Conservation (phyloP, 345 rosid species). For the Physaria fendleri region DNA sequence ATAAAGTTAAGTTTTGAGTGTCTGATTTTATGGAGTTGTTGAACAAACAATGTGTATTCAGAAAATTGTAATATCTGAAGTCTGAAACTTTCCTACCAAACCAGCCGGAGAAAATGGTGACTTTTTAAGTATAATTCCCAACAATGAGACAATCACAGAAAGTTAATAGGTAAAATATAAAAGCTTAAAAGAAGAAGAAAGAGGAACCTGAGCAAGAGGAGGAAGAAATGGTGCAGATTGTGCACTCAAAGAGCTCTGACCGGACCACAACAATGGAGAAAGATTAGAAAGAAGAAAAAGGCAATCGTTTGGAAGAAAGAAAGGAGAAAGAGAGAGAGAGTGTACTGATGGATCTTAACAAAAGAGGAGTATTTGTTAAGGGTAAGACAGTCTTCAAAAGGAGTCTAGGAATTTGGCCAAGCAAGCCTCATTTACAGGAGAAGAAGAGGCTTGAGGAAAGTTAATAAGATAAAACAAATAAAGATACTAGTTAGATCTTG, state of each 20-base stretch:
- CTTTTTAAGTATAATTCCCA: constrained; percentile 4
- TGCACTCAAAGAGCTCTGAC: not conserved
- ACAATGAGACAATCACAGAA: not conserved
- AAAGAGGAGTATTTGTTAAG: constrained; percentile 24
- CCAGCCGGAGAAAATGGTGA: constrained; percentile 19
- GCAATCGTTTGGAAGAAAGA: constrained; percentile 11
- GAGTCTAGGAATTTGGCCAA: constrained; percentile 2
- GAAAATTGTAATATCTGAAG: constrained; percentile 1
- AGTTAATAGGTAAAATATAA: too few relatives aligned
- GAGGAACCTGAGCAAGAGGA: constrained; percentile 11
- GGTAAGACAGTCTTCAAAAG: constrained; percentile 19
- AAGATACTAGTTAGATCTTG: constrained; percentile 14
- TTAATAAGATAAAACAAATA: constrained; percentile 1
- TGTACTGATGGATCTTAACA: constrained; percentile 10
- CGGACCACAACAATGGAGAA: not conserved
- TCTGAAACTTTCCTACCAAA: constrained; percentile 23
- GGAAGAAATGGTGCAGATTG: not conserved
- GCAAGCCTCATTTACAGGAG: not conserved
- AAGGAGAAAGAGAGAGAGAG: constrained; percentile 11
- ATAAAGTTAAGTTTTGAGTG: constrained; percentile 20
- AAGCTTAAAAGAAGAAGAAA: not conserved
- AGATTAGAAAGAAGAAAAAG: constrained; percentile 16
- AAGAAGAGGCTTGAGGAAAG: not conserved
- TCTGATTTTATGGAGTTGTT: constrained; percentile 21
- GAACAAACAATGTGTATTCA: constrained; percentile 20